Base-by-base conservation (phyloP, 352 stramenopile genomes). In the Globisporangium megalacanthum region DNA sequence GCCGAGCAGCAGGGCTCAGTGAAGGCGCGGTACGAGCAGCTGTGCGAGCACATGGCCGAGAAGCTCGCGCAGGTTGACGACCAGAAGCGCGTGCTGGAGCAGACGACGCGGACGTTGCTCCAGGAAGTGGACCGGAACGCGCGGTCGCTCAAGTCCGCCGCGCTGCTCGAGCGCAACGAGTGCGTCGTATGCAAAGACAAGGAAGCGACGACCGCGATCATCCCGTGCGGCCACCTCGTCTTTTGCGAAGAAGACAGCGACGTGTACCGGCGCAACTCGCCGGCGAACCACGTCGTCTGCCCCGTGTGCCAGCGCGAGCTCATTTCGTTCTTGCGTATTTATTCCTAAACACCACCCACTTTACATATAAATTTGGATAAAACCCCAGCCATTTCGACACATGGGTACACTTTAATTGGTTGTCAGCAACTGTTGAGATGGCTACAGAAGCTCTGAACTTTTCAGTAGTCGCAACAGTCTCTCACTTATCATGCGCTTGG, bases 191-290 rank as follows among this genome's bases (percentile, higher is more conserved):
- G 83, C 70, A 88, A 89, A 58, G 83, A 94, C 55, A 70, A 71
- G 35, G 61, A 75, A 36, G 79, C 83, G 0, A 83, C 88, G 51
- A 89, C 75, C 35, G 83, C 83, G 6, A 69, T 94, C 41, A 81
- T 92, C 52, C 83, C 83, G 45, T 94, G 83, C 45, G 83, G 83
- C n/a, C 83, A 94, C 47, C 46, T 94, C 46, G 89, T 82, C 54
- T 94, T 94, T 57, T 94, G 83, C 65, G 77, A 94, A 31, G 65
- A 88, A n/a, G 83, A 94, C 62, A 79, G 72, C 29, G 78, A 90
- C 39, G 64, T 69, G 13, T 94, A 92, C 62, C 72, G 72, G 3
- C 77, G 65, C 45, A 83, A 78, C 35, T 67, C 70, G 33, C 60
- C 66, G 15, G 67, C 56, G 6, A 56, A 71, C 37, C 75, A 84